These are phyloP conservation scores for Trypanosoma caninum DNA, from an alignment of 208 protist species.

Conservation along the genomic window DNA sequence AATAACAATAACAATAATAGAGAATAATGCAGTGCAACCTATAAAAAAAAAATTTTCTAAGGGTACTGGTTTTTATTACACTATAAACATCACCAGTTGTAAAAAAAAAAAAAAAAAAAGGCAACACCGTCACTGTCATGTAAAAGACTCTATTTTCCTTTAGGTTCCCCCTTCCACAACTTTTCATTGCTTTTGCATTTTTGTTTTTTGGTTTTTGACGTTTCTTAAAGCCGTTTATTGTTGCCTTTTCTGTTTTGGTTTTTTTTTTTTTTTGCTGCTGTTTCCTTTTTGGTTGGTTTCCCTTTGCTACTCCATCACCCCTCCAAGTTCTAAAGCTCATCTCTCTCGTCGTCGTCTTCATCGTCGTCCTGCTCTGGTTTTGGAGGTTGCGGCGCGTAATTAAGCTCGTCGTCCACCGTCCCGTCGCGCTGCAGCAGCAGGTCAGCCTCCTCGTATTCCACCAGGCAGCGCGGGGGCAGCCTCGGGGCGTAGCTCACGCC, in stretches of 20 bases:
- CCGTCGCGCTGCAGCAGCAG: slow-evolving; percentile 75
- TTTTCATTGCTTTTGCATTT: no score
- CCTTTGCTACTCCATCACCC: background rate
- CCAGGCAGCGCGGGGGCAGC: slow-evolving; percentile 64
- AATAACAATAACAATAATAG: background rate
- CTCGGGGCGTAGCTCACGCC: slow-evolving; percentile 59
- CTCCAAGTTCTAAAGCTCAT: slow-evolving; percentile 27
- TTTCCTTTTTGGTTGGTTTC: background rate
- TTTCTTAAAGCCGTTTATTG: no score
- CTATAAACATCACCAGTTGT: background rate
- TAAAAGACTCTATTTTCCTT: background rate
- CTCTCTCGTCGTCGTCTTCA: slow-evolving; percentile 75
- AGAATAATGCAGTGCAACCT: no score
- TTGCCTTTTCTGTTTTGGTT: background rate
- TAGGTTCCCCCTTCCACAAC: background rate
- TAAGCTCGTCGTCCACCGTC: slow-evolving; percentile 85
- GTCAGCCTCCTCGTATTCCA: slow-evolving; percentile 73
- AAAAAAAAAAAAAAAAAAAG: slow-evolving; percentile 21
- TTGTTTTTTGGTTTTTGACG: no score
- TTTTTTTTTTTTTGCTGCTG: background rate
- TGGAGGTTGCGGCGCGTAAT: slow-evolving; percentile 76
- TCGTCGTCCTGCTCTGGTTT: slow-evolving; percentile 37
- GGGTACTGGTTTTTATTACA: background rate
- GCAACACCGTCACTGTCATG: slow-evolving; percentile 5
- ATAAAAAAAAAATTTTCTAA: no score